Evolutionary conservation across 345 rosid genomes (phyloP).

Genomic region (Populus ilicifolia): DNA sequence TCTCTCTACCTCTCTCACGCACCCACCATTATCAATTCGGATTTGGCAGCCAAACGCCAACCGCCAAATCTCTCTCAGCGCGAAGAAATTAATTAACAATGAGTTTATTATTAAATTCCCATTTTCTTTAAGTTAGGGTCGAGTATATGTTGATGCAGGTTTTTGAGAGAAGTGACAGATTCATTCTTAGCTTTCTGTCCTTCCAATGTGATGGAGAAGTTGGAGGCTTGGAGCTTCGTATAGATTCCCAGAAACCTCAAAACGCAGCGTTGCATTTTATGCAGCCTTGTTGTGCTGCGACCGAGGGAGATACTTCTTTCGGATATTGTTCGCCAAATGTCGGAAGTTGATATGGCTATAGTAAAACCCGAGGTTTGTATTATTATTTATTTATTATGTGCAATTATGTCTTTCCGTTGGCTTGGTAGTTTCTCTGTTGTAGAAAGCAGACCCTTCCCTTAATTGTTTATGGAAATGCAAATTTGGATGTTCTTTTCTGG

Average conservation of each 20-base stretch:
- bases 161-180: neutral
- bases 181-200: neutral
- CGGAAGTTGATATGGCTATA: conserved; percentile 28
- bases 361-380: conserved; percentile 25
- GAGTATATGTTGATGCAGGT: neutral
- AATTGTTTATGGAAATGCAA: neutral
- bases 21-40: conserved; percentile 28
- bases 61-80: conserved; percentile 26
- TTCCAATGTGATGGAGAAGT: neutral
- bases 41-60: conserved; percentile 21
- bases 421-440: neutral
- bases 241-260: neutral
- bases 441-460: neutral
- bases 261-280: neutral
- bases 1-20: neutral
- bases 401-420: neutral
- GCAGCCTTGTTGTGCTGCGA: conserved; percentile 7
- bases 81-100: neutral
- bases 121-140: neutral
- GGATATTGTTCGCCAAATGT: conserved; percentile 12
- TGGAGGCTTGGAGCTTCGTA: neutral
- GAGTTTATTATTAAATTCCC: too few relatives aligned
- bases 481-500: neutral
- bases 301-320: conserved; percentile 20
- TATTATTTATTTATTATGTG: neutral